phyloP scores from a whole-genome alignment of 345 rosid species.

The Moricandia moricandioides region DNA sequence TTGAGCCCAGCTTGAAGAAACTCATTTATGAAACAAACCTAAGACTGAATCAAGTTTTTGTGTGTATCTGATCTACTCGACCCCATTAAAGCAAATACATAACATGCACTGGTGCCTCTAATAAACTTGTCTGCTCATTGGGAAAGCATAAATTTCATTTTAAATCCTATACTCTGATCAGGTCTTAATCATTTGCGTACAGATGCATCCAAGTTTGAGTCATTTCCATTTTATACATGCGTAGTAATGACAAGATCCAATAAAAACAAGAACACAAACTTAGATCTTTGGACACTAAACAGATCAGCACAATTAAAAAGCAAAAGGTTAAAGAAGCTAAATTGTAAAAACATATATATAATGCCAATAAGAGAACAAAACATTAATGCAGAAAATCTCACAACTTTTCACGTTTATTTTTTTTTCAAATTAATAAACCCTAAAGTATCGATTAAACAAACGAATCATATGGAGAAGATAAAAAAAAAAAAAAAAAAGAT shows the following conservation, averaged over 20 bases:
- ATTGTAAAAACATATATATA: not conserved
- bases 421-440: not conserved
- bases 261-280: not conserved
- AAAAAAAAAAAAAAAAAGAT: not conserved
- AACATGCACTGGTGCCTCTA: not conserved
- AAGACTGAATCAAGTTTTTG: not conserved
- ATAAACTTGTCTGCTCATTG: not conserved
- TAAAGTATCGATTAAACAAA: constrained; percentile 29
- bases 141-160: not conserved
- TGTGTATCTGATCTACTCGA: too few species aligned
- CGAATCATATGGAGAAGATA: constrained; percentile 6
- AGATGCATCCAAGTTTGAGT: not conserved
- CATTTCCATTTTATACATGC: not conserved
- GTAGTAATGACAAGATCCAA: not conserved
- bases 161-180: not conserved
- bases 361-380: not conserved
- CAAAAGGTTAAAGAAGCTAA: not conserved
- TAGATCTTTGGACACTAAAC: not conserved
- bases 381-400: constrained; percentile 9
- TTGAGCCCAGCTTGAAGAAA: not conserved
- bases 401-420: constrained; percentile 22
- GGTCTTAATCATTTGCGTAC: not conserved
- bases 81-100: not conserved
- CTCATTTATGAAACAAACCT: not conserved
- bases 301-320: not conserved